phyloP scores from a whole-genome alignment of 75 land plant species.

The Gnetum montanum region DNA sequence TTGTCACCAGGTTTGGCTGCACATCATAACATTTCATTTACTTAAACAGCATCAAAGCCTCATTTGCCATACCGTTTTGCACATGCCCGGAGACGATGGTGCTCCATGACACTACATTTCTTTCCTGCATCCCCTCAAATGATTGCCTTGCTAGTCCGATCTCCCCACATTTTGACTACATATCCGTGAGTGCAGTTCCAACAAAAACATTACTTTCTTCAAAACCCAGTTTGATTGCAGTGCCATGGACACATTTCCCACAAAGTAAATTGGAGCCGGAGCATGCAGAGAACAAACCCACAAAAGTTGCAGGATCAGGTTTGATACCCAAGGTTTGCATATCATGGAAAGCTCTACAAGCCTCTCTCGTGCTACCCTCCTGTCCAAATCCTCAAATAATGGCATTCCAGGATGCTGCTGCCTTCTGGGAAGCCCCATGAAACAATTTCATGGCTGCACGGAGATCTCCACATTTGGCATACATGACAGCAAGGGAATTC shows the following conservation, averaged over 20 bases:
- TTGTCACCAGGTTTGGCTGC: constrained; percentile 7
- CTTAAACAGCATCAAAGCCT: constrained; percentile 7
- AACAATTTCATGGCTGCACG: constrained; percentile 9
- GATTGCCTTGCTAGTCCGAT: constrained; percentile 9
- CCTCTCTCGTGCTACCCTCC: constrained; percentile 8
- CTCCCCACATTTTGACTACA: constrained; percentile 30
- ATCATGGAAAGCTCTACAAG: constrained; percentile 9
- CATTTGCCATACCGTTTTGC: constrained; percentile 4
- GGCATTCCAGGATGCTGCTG: constrained; percentile 19
- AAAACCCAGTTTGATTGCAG: constrained; percentile 6
- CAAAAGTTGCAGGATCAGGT: constrained; percentile 41
- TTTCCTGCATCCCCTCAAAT: constrained; percentile 8
- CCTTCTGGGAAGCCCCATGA: constrained; percentile 1
- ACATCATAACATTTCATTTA: constrained; percentile 5
- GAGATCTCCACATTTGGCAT: constrained; percentile 18
- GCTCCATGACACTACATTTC: background rate
- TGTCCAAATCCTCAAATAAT: constrained; percentile 14
- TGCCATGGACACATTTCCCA: constrained; percentile 32
- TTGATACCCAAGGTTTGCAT: constrained; percentile 19
- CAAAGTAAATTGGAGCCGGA: background rate
- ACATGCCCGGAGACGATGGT: constrained; percentile 16
- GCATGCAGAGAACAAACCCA: constrained; percentile 31
- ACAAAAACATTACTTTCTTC: constrained; percentile 5
- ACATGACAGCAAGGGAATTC: constrained; percentile 18
- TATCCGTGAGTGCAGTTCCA: constrained; percentile 18